Evolutionary conservation across 1,284 basidiomycete genomes (phyloP), one percentile per base, ranked within the genome.

Genomic region (Takashimella tepidaria): DNA sequence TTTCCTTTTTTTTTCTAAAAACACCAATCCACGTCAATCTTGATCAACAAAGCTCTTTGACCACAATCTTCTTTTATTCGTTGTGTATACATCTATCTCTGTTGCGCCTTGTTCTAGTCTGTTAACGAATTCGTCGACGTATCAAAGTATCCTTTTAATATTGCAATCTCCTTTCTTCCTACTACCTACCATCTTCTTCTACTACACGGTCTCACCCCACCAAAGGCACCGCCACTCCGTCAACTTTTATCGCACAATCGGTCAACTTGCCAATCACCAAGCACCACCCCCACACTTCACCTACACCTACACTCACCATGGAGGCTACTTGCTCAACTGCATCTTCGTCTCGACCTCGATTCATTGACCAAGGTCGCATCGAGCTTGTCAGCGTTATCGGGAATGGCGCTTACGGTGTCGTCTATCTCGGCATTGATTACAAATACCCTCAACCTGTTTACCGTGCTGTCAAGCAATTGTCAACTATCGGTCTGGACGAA

Each of bases 391-490:
- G 88, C 67, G 83, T 96, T 54, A 84, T 98, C 53, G 95, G 95
- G 50, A 85, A 91, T 50, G 95, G 95, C 46, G 92, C 92, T 24
- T 98, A 97, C 73, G 95, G 95, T 57, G 87, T 95, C 66, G 93
- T 97, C 48, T 97, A 96, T 77, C 87, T 87, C 59, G 92, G 88
- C 37, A 77, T 88, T 59, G 88, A 88, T 57, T 50, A 67, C 48
- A 79, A 53, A 78, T 81, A 51, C 72, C 53, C 80, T 79, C 66
- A 83, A 80, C 57, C 57, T 19, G 55, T 66, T 19, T 68, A 67
- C 53, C 70, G 91, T 83, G 95, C 95, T 46, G 91, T 98, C 76
- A 98, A 98, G 79, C 95, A 91, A 75, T 75, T 86, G 49, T 76
- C 78, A 61, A 82, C 81, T 59, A 63, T 73, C 21, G 79, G 75